Conservation (phyloP, 2,329 filamentous ascomycete genomes). For the Aspergillus caelatus region DNA sequence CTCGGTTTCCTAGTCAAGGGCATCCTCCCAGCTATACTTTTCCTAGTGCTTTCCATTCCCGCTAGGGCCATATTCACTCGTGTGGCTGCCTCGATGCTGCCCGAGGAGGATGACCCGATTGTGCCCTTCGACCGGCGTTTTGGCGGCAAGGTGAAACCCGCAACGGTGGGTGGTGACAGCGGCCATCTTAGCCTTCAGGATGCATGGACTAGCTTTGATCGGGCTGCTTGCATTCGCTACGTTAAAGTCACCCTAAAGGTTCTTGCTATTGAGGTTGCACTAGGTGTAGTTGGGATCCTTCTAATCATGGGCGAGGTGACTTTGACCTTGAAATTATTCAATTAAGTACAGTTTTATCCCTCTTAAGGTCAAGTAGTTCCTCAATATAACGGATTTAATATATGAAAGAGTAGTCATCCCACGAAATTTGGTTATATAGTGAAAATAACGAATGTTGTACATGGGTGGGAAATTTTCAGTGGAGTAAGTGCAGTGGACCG, state of each 20-base stretch:
- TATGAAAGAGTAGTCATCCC: no score
- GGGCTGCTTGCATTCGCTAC: slow-evolving; percentile 71
- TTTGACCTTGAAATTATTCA: no score
- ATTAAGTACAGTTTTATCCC: no score
- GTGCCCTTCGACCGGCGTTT: slow-evolving; percentile 90
- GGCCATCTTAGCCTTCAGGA: slow-evolving; percentile 54
- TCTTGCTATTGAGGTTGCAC: slow-evolving; percentile 56
- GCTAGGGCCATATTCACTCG: slow-evolving; percentile 76
- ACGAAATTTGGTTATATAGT: no score
- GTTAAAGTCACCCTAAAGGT: slow-evolving; percentile 76
- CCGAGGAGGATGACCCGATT: slow-evolving; percentile 78
- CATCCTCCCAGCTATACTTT: not conserved
- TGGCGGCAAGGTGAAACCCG: slow-evolving; percentile 73
- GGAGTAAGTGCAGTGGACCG: no score
- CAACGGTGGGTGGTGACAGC: slow-evolving; percentile 68
- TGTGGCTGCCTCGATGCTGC: slow-evolving; percentile 83
- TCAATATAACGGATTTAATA: no score
- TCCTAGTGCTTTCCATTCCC: slow-evolving; percentile 67
- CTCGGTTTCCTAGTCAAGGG: not conserved
- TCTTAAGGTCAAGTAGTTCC: no score
- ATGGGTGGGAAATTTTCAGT: no score
- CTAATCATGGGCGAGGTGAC: not conserved
- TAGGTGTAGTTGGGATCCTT: not conserved
- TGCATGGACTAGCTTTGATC: slow-evolving; percentile 78
- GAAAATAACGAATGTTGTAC: no score